Evolutionary conservation across 179 eudicot species (phyloP).

Genomic region (Heliamphora pulchella): DNA sequence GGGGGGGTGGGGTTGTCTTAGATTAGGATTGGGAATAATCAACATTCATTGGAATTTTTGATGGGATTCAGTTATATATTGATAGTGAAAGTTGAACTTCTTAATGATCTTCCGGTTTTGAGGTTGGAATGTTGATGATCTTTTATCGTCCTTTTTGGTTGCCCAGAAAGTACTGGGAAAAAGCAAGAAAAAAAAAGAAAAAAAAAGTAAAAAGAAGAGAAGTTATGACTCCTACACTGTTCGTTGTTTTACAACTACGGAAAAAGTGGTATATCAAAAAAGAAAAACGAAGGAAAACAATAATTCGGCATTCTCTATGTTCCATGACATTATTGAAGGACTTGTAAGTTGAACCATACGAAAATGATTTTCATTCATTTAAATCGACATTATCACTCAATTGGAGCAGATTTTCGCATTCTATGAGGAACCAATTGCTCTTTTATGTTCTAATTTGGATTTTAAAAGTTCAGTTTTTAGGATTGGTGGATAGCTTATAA

Average conservation of each 20-base stretch:
- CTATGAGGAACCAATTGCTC: not conserved
- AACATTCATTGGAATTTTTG: not conserved
- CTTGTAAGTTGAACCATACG: not conserved
- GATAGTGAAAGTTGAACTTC: no score
- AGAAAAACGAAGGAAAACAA: not conserved
- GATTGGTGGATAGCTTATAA: not conserved
- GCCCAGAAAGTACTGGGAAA: slow-evolving; percentile 4
- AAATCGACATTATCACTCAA: slow-evolving; percentile 2
- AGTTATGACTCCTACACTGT: not conserved
- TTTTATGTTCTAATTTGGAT: not conserved
- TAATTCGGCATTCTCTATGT: no score
- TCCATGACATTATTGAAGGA: not conserved
- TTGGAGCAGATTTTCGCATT: not conserved
- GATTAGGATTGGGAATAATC: not conserved
- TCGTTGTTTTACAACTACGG: not conserved
- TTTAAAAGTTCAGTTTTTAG: not conserved
- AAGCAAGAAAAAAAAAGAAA: not conserved
- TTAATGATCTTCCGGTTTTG: not conserved
- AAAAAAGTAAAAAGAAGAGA: not conserved
- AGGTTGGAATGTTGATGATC: not conserved
- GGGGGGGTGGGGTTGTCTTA: not conserved
- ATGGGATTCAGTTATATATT: no score
- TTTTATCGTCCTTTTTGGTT: not conserved
- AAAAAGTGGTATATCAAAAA: not conserved
- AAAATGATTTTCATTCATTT: not conserved